Evolutionary conservation across 177 flowering plant genomes (phyloP), one percentile per base, ranked within the genome.

Genomic region (Vitis hybrid): DNA sequence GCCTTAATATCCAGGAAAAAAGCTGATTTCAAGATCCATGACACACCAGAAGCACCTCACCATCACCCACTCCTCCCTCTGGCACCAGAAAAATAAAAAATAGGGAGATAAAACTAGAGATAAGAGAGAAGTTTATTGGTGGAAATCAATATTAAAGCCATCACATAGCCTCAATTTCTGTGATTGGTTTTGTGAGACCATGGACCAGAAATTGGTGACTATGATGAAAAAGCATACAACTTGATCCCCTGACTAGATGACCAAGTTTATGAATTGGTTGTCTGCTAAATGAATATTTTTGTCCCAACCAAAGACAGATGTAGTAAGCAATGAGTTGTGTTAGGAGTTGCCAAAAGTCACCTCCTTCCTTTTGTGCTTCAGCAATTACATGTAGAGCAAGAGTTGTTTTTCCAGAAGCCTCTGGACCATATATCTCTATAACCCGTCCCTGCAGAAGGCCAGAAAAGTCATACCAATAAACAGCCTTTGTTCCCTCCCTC

Each of bases 391-490:
- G 91, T 14, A 87, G 79, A 19, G 89, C 91, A 81, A 89, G 93
- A 71, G 97, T 92, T 64, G 98, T 92, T 71, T 92, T 94, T 34
- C 98, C 98, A 60, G 98, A 89, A 76, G 97, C 98, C 81, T 94
- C 98, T 39, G 98, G 97, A 61, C 97, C 98, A 84, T 85, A 94
- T 72, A 94, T 88, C 82, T 94, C 98, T 66, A 94, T 85, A 58
- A 94, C 94, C 67, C 98, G 97, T 52, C 98, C 98, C 98, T 94
- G 65, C 50, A 73, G 2, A 77, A 18, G 60, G 62, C 54, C 56
- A 66, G 56, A 10, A 39, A 71, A 45, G 8, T 19, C 4, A 54
- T 39, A 39, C 8, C 45, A 39, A 39, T 39, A 39, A 5, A 39
- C 45, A 39, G 45, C 6, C 45, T 39, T 39, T 39, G 45, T 39